phyloP scores from a whole-genome alignment of 495 filamentous ascomycete genomes.

The Trichodelitschia bisporula region DNA sequence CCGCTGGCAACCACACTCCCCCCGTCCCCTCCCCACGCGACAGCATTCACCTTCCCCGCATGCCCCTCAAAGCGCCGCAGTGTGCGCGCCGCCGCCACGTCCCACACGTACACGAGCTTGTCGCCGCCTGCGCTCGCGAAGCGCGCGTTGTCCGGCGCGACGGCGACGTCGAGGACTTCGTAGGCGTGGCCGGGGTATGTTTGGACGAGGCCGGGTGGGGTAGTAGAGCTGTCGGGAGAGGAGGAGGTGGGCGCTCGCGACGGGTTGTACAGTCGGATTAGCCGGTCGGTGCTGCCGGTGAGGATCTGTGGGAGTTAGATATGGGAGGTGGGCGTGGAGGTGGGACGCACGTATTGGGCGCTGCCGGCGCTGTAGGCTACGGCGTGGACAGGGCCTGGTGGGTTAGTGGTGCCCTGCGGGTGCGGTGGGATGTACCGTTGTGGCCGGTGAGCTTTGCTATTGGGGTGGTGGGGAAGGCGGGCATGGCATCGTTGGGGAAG shows the following conservation, averaged over 20 bases:
- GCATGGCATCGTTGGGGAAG: too few species aligned
- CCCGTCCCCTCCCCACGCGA: slow-evolving; percentile 47
- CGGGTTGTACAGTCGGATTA: slow-evolving; percentile 54
- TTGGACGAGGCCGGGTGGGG: slow-evolving; percentile 56
- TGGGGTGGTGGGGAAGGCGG: slow-evolving; percentile 13
- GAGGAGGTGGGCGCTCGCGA: slow-evolving; percentile 18
- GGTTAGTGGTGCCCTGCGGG: neutral
- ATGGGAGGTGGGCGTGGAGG: slow-evolving; percentile 8
- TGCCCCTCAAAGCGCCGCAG: slow-evolving; percentile 38
- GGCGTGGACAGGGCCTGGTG: slow-evolving; percentile 43
- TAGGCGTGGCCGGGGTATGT: slow-evolving; percentile 77
- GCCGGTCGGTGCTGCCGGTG: slow-evolving; percentile 66
- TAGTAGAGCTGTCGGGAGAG: slow-evolving; percentile 19
- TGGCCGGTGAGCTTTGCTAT: slow-evolving; percentile 13
- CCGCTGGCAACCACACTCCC: slow-evolving; percentile 44
- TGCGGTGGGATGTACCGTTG: slow-evolving; percentile 8
- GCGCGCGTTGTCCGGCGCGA: slow-evolving; percentile 49
- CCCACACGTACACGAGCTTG: slow-evolving; percentile 77
- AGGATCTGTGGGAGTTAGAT: slow-evolving; percentile 33
- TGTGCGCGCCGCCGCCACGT: slow-evolving; percentile 56
- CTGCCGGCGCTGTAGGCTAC: slow-evolving; percentile 42
- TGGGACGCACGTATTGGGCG: slow-evolving; percentile 29
- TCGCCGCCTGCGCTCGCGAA: slow-evolving; percentile 76
- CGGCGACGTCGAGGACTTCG: slow-evolving; percentile 57
- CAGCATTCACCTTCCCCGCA: slow-evolving; percentile 47